Conservation (phyloP, 1,284 basidiomycete genomes). For the Phellopilus nigrolimitatus region DNA sequence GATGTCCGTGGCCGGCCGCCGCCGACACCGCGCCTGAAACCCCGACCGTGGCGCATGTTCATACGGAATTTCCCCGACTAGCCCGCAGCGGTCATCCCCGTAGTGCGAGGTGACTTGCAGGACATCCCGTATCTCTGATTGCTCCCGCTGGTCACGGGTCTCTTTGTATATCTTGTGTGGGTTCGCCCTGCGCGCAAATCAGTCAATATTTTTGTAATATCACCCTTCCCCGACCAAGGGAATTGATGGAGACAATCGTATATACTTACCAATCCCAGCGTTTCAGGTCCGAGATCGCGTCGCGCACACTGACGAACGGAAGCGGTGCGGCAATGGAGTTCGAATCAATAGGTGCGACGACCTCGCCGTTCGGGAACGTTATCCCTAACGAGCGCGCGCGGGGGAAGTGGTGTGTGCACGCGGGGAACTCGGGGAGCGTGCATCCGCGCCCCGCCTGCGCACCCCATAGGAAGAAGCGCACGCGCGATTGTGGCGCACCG, state of each 20-base stretch:
- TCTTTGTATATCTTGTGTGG: constrained; percentile 9
- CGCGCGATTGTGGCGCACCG: constrained; percentile 63
- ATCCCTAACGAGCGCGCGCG: constrained; percentile 40
- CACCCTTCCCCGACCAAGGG: too few relatives aligned
- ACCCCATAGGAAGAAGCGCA: constrained; percentile 68
- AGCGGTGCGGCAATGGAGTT: constrained; percentile 49
- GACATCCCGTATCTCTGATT: not conserved
- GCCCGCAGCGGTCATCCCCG: constrained; percentile 37
- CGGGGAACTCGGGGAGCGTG: constrained; percentile 58
- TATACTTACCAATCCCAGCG: constrained; percentile 66
- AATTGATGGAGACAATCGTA: too few relatives aligned
- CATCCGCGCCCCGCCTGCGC: constrained; percentile 45
- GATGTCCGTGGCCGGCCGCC: constrained; percentile 38
- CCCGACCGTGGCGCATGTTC: constrained; percentile 49
- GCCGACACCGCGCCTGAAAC: constrained; percentile 45
- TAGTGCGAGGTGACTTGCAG: constrained; percentile 2
- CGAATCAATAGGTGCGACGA: constrained; percentile 41
- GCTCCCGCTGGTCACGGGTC: not conserved
- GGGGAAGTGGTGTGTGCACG: constrained; percentile 64
- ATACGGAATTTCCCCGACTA: constrained; percentile 22
- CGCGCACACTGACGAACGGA: constrained; percentile 51
- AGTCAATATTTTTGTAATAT: too few relatives aligned
- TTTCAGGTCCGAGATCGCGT: constrained; percentile 66
- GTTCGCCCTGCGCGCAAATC: constrained; percentile 36
- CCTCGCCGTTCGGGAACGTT: constrained; percentile 37